Percentiles rank a stretch among this genome's conserved stretches.
These are phyloP conservation scores for Leishmania tarentolae DNA, from an alignment of 208 protist species.

Conservation along the genomic window DNA sequence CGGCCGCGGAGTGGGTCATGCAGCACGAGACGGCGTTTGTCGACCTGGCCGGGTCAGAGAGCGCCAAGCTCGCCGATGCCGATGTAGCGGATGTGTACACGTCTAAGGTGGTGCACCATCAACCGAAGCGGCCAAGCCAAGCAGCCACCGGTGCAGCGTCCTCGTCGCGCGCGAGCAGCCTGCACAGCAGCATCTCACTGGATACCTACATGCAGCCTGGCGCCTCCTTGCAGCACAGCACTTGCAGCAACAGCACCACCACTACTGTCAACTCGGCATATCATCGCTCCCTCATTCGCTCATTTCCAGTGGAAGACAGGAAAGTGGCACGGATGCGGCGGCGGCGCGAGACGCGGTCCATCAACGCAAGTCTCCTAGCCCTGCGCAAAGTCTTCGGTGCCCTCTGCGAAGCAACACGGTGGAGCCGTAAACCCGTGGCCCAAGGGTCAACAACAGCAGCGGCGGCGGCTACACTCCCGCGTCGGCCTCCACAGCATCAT, in stretches of 20 bases:
- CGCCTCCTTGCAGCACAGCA: slow-evolving; percentile 5
- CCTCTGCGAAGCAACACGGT: slow-evolving; percentile 27
- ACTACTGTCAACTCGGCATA: slow-evolving; percentile 7
- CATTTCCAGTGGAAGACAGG: slow-evolving; percentile 17
- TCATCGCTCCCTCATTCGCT: slow-evolving; percentile 22
- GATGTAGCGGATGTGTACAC: not conserved
- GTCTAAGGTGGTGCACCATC: not conserved
- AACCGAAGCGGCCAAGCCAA: not conserved
- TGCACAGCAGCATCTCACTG: slow-evolving; percentile 20
- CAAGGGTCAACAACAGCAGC: not conserved
- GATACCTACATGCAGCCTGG: slow-evolving; percentile 12
- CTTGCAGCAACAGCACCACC: slow-evolving; percentile 7
- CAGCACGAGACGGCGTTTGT: slow-evolving; percentile 57
- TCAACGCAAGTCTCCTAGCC: slow-evolving; percentile 85
- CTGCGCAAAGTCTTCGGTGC: slow-evolving; percentile 79
- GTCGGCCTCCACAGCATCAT: slow-evolving; percentile 35
- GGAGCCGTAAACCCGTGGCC: not conserved
- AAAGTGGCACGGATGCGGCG: slow-evolving; percentile 33
- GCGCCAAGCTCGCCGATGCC: slow-evolving; percentile 26
- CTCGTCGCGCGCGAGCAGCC: slow-evolving; percentile 23
- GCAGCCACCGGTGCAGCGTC: not conserved
- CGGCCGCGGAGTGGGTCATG: slow-evolving; percentile 7
- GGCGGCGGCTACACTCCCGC: not conserved
- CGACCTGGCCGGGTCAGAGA: slow-evolving; percentile 77
- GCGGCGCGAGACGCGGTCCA: slow-evolving; percentile 56